phyloP scores from a whole-genome alignment of 768 basidiomycete genomes.

The Tulasnella sp. region DNA sequence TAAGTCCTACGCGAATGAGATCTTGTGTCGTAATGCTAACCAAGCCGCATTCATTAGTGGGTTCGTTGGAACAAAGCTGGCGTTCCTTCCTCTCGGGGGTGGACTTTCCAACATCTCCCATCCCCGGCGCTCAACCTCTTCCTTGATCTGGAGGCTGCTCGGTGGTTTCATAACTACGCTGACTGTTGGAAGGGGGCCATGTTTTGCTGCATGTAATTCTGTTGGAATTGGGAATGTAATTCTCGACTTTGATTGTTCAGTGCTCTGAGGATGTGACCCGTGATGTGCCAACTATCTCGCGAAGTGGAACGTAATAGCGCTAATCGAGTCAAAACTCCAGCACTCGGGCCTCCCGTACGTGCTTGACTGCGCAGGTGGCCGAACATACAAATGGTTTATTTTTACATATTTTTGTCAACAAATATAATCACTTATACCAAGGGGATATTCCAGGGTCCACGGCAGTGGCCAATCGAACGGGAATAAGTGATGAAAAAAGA shows the following conservation, averaged over 20 bases:
- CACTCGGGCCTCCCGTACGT: too few relatives aligned
- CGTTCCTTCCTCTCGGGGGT: constrained; percentile 9
- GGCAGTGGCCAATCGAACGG: background rate
- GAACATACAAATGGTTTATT: background rate
- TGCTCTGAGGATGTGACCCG: too few relatives aligned
- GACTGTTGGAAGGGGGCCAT: background rate
- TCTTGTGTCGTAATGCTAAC: background rate
- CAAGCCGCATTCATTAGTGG: background rate
- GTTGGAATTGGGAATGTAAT: background rate
- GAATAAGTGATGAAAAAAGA: background rate
- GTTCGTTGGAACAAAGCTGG: constrained; percentile 12
- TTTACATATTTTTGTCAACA: background rate
- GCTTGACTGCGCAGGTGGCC: too few relatives aligned
- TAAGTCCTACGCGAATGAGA: background rate
- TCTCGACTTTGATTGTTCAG: background rate
- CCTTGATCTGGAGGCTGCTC: background rate
- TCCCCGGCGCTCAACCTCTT: background rate
- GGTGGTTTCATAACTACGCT: background rate
- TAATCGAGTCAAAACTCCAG: too few relatives aligned
- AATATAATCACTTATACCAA: background rate
- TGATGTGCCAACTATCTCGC: too few relatives aligned
- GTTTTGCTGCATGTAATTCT: background rate
- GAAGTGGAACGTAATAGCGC: too few relatives aligned
- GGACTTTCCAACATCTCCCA: constrained; percentile 15
- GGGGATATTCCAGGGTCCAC: background rate